phyloP scores from a whole-genome alignment of 1,284 basidiomycete species.

The Ustilago trichophora region DNA sequence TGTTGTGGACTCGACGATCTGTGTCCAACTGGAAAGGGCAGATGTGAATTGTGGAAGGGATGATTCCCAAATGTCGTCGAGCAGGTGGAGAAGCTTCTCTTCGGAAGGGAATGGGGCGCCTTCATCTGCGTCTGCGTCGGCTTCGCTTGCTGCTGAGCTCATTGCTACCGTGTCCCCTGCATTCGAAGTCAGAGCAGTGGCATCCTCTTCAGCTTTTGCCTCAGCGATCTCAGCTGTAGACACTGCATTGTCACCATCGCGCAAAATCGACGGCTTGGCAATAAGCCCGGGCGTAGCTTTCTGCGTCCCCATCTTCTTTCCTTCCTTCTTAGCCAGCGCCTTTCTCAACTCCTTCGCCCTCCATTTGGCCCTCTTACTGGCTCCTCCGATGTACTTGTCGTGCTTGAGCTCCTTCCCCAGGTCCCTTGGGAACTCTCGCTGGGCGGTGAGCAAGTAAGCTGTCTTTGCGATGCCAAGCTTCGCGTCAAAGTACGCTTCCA shows the following conservation, averaged over 20 bases:
- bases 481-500: constrained; percentile 33
- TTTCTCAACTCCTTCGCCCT: constrained; percentile 36
- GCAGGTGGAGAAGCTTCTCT: constrained; percentile 27
- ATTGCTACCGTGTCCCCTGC: too few relatives aligned
- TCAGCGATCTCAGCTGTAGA: too few relatives aligned
- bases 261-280: constrained; percentile 19
- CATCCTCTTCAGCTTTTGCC: too few relatives aligned
- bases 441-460: constrained; percentile 26
- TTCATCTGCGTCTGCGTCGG: constrained; percentile 24
- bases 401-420: constrained; percentile 38
- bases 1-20: constrained; percentile 9
- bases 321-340: constrained; percentile 28
- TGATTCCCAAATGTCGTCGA: constrained; percentile 38
- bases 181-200: too few relatives aligned
- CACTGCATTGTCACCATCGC: not conserved
- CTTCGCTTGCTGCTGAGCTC: constrained; percentile 12
- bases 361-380: constrained; percentile 36
- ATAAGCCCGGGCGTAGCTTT: constrained; percentile 28
- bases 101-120: constrained; percentile 43
- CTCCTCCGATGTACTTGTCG: constrained; percentile 38
- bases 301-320: constrained; percentile 34
- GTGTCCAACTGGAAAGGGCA: constrained; percentile 34
- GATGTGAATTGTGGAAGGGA: constrained; percentile 15
- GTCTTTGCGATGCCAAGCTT: constrained; percentile 33
- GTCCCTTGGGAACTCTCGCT: constrained; percentile 27